Evolutionary conservation across 2,329 filamentous ascomycete species (phyloP).

Genomic region (Phaeophleospora eucalypticola): DNA sequence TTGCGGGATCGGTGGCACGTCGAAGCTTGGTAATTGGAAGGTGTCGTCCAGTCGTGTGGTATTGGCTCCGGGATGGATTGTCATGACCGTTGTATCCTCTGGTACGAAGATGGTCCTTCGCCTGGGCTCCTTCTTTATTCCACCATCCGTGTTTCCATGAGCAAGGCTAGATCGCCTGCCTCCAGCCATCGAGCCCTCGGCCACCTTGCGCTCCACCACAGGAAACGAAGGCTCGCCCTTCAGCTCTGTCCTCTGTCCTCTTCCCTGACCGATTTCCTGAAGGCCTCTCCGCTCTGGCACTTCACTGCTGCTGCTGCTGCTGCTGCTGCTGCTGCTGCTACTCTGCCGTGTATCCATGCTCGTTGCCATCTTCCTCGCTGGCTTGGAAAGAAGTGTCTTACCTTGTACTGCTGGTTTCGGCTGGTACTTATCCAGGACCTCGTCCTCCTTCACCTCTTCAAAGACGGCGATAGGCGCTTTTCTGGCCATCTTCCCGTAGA

Average conservation of each 20-base stretch:
- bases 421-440: constrained; percentile 17
- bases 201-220: background rate
- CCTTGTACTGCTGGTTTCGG: constrained; percentile 6
- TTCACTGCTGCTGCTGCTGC: constrained; percentile 2
- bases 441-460: constrained; percentile 31
- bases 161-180: background rate
- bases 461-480: constrained; percentile 28
- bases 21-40: constrained; percentile 16
- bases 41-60: constrained; percentile 32
- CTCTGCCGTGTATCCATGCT: too few species aligned
- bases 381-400: constrained; percentile 26
- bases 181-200: constrained; percentile 4
- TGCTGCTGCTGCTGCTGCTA: constrained; percentile 2
- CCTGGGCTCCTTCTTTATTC: constrained; percentile 35
- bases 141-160: background rate
- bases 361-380: constrained; percentile 21
- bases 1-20: background rate
- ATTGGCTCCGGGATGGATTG: constrained; percentile 48
- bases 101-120: constrained; percentile 49
- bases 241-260: background rate
- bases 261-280: background rate
- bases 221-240: background rate
- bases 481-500: constrained; percentile 19
- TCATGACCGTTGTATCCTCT: constrained; percentile 50
- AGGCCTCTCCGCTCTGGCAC: background rate